Percentiles rank a stretch among this genome's conserved stretches.
These are phyloP conservation scores for Penicillium ochrochloron DNA, from an alignment of 495 filamentous ascomycete species.

Conservation along the genomic window DNA sequence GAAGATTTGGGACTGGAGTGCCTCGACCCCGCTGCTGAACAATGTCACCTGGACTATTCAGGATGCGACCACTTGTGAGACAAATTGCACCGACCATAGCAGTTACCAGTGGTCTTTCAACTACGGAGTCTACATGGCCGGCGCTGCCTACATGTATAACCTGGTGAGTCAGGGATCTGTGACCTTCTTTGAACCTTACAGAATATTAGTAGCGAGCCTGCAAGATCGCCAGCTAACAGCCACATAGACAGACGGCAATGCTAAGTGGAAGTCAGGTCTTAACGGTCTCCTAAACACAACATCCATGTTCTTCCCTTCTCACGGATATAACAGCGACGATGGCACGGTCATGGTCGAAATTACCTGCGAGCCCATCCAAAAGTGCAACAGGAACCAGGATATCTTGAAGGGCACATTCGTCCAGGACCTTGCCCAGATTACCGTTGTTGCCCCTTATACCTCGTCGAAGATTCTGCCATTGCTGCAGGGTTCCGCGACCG, in stretches of 20 bases:
- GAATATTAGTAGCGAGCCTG: not conserved
- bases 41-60: conserved; percentile 63
- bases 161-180: conserved; percentile 40
- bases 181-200: not conserved
- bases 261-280: conserved; percentile 60
- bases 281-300: conserved; percentile 61
- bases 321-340: conserved; percentile 48
- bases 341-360: conserved; percentile 66
- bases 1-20: conserved; percentile 70
- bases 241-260: conserved; percentile 52
- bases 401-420: conserved; percentile 73
- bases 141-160: conserved; percentile 75
- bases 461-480: conserved; percentile 61
- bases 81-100: conserved; percentile 59
- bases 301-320: conserved; percentile 60
- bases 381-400: conserved; percentile 68
- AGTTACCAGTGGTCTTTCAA: conserved; percentile 71
- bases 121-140: conserved; percentile 68
- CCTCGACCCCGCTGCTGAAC: conserved; percentile 55
- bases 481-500: conserved; percentile 64
- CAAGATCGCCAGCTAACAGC: conserved; percentile 28
- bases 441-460: conserved; percentile 67
- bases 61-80: conserved; percentile 53
- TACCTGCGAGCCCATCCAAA: conserved; percentile 67
- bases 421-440: conserved; percentile 63